Conservation (phyloP, 441 rosid species). For the Erodium moschatum region DNA sequence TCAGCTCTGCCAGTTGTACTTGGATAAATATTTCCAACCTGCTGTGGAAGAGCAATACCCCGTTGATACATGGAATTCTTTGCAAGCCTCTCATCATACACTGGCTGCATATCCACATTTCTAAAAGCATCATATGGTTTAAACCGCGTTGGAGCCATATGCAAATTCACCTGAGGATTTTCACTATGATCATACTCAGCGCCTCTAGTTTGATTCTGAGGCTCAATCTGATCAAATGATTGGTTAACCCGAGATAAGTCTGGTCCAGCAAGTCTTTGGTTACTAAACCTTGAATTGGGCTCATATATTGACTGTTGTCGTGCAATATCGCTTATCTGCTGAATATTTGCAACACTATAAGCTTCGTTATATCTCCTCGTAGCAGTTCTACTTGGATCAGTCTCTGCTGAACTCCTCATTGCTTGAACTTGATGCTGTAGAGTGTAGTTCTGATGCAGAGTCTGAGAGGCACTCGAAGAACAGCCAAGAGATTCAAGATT, state of each 20-base stretch:
- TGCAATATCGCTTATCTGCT: too few relatives aligned
- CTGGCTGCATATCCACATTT: conserved; percentile 49
- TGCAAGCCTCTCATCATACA: conserved; percentile 32
- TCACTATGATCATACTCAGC: conserved; percentile 25
- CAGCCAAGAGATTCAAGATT: conserved; percentile 35
- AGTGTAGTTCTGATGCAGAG: conserved; percentile 35
- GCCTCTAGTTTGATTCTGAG: conserved; percentile 29
- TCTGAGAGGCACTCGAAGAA: conserved; percentile 37
- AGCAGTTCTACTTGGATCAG: conserved; percentile 38
- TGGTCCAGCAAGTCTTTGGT: conserved; percentile 8
- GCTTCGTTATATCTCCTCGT: conserved; percentile 42
- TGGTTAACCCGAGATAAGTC: conserved; percentile 26
- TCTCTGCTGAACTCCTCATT: conserved; percentile 34
- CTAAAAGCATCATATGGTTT: conserved; percentile 52
- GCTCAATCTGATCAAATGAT: conserved; percentile 29
- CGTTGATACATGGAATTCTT: conserved; percentile 20
- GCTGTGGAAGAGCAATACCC: conserved; percentile 11
- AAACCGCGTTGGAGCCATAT: conserved; percentile 72
- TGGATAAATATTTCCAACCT: conserved; percentile 28
- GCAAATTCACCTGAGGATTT: conserved; percentile 51
- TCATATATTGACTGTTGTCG: conserved; percentile 19
- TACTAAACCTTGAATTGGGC: neutral
- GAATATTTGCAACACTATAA: conserved; percentile 29
- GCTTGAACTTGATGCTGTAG: conserved; percentile 39
- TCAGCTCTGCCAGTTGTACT: conserved; percentile 25